Base-by-base conservation (phyloP, 805 yeast genomes). In the Candida khao-thaluensis region DNA sequence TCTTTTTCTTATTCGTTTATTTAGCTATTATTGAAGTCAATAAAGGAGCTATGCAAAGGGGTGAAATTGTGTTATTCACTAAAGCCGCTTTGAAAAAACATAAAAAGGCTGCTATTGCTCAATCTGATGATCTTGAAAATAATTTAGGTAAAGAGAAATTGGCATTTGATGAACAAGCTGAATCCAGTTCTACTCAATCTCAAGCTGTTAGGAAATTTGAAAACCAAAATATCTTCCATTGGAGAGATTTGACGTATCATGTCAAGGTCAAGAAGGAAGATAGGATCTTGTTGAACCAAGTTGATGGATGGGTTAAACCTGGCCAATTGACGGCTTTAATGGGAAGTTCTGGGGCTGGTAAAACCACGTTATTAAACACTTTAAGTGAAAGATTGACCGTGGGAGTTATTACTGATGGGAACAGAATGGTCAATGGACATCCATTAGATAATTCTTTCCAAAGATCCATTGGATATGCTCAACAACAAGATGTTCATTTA, bases 281-380 rank as follows among this genome's bases (percentile, higher is more conserved):
- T 8, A 53, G 69, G 43, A 51, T 53, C 15, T 56, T 76, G 42
- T 60, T 79, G 53, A 52, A 65, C 44, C 56, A 55, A 27, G 62
- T 65, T 29, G 68, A 61, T 51, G 91, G 91, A 35, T 84, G 80
- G 71, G 87, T 82, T 40, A 80, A 79, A 53, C 91, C 91, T 12
- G 91, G 91, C 52, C 82, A 85, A 41, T 69, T 84, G 60, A 83
- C 90, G 28, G 91, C 91, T 5, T 68, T 84, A 42, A 83, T 84
- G 90, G 93, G 93, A 53, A 85, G 82, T 38, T 84, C 91, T 23
- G 93, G 93, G 65, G 93, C 93, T 32, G 93, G 93, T 66, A 84
- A 84, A 54, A 84, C 93, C 17, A 85, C 91, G 2, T 65, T 84
- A 41, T 69, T 85, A 51, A 83, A 84, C 58, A 81, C 82, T 49